Conservation (phyloP, 148 eudicot species). For the Rhododendron henanense region DNA sequence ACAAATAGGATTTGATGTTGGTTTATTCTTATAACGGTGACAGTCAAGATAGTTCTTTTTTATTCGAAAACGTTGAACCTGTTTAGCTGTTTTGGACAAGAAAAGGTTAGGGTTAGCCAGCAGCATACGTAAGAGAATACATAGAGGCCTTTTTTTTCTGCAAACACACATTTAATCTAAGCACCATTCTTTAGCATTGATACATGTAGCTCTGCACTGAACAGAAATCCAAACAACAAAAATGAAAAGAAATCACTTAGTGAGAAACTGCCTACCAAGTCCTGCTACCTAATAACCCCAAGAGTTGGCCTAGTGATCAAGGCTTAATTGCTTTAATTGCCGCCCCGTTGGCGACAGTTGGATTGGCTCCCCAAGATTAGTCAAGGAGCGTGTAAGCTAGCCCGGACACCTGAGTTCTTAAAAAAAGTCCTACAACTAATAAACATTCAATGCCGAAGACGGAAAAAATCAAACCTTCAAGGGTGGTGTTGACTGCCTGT, state of each 20-base stretch:
- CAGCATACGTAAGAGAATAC: not conserved
- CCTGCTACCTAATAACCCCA: not conserved
- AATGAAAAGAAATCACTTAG: not conserved
- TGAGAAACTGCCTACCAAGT: not conserved
- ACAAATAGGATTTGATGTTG: not conserved
- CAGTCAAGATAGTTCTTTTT: not conserved
- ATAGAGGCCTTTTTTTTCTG: not conserved
- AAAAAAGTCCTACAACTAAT: not conserved
- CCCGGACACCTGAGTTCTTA: not conserved
- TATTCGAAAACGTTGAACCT: not conserved
- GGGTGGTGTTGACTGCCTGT: slow-evolving; percentile 34
- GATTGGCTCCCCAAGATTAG: not conserved
- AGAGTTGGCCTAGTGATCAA: not conserved
- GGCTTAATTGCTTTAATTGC: not conserved
- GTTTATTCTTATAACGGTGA: not conserved
- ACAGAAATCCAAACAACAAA: not conserved
- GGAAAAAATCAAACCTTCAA: slow-evolving; percentile 31
- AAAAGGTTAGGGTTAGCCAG: not conserved
- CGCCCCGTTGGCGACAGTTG: not conserved
- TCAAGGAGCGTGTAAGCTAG: not conserved
- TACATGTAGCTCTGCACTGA: not conserved
- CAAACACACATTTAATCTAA: not conserved
- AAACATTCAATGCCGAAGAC: not conserved
- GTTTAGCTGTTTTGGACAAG: not conserved
- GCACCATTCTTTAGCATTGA: not conserved